These are phyloP conservation scores for Trichosanthes truncata DNA, from an alignment of 306 rosid genomes.

Conservation along the genomic window DNA sequence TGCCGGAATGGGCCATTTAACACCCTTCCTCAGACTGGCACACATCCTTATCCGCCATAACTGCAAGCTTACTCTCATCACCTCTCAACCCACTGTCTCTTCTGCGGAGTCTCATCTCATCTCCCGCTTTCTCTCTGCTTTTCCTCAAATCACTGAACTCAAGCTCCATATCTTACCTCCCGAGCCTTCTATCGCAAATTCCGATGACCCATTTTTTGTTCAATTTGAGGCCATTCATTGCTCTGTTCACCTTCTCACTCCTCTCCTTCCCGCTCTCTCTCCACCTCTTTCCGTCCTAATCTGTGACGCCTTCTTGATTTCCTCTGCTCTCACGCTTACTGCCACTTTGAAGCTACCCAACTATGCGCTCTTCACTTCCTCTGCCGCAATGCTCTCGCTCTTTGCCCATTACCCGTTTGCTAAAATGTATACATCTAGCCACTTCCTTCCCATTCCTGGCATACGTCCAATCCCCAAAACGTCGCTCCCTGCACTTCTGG, in stretches of 20 bases:
- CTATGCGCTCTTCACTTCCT: slow-evolving; percentile 31
- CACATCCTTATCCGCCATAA: slow-evolving; percentile 17
- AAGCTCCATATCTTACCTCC: slow-evolving; percentile 16
- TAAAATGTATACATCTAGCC: not conserved
- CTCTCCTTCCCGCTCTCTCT: slow-evolving; percentile 30
- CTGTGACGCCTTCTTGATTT: slow-evolving; percentile 20
- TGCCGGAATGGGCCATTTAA: slow-evolving; percentile 52
- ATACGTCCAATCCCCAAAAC: slow-evolving; percentile 28
- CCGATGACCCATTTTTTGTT: slow-evolving; percentile 39
- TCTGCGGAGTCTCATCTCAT: slow-evolving; percentile 30
- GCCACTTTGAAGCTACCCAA: slow-evolving; percentile 22
- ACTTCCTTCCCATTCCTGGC: slow-evolving; percentile 21
- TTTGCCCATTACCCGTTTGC: slow-evolving; percentile 19
- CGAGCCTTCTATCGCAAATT: not conserved
- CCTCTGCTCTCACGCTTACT: slow-evolving; percentile 24
- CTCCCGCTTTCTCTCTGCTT: slow-evolving; percentile 33
- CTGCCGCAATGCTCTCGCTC: slow-evolving; percentile 34
- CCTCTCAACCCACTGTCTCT: slow-evolving; percentile 33
- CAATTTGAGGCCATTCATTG: slow-evolving; percentile 26
- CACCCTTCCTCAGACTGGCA: slow-evolving; percentile 37
- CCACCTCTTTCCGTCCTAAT: slow-evolving; percentile 42
- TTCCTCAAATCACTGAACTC: slow-evolving; percentile 21
- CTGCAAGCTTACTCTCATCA: slow-evolving; percentile 39
- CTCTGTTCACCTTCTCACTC: slow-evolving; percentile 32
- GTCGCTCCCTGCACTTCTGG: slow-evolving; percentile 25